Conservation (phyloP, 2,329 filamentous ascomycete species). For the Sphaerostilbella broomeana region DNA sequence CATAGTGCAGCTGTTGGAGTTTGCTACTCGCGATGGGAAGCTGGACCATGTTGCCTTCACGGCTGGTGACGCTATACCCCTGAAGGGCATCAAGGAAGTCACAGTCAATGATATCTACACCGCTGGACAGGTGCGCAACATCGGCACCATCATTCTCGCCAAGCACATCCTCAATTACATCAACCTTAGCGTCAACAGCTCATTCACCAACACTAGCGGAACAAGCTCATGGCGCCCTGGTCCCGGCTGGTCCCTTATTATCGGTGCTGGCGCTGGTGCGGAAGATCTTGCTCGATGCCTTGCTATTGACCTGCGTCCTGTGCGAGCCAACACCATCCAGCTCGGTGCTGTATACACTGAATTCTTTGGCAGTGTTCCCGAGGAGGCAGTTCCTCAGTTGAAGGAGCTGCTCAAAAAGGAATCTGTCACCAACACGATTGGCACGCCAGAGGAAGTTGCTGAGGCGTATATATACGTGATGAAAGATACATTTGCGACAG, state of each 20-base stretch:
- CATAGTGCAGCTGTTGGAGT: conserved; percentile 41
- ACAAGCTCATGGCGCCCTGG: conserved; percentile 43
- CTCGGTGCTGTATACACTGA: conserved; percentile 49
- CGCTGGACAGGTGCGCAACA: conserved; percentile 43
- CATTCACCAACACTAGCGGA: conserved; percentile 52
- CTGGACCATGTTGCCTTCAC: conserved; percentile 55
- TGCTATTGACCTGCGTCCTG: conserved; percentile 56
- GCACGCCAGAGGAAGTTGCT: conserved; percentile 33
- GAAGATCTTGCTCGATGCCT: conserved; percentile 48
- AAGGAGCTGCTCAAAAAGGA: conserved; percentile 15
- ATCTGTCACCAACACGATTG: conserved; percentile 20
- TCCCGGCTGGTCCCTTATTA: conserved; percentile 44
- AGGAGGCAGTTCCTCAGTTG: conserved; percentile 12
- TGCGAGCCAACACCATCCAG: conserved; percentile 56
- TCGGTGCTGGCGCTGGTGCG: conserved; percentile 42
- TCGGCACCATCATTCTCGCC: conserved; percentile 44
- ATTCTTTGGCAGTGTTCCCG: conserved; percentile 21
- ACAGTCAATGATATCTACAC: conserved; percentile 33
- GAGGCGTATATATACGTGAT: conserved; percentile 39
- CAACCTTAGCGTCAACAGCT: conserved; percentile 33
- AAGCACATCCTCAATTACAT: conserved; percentile 43
- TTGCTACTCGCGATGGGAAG: conserved; percentile 38
- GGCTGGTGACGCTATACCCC: conserved; percentile 39
- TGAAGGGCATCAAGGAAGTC: conserved; percentile 34
- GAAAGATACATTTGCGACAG: conserved; percentile 35